Evolutionary conservation across 2,329 filamentous ascomycete species (phyloP).

Genomic region (Aspergillus fructus): DNA sequence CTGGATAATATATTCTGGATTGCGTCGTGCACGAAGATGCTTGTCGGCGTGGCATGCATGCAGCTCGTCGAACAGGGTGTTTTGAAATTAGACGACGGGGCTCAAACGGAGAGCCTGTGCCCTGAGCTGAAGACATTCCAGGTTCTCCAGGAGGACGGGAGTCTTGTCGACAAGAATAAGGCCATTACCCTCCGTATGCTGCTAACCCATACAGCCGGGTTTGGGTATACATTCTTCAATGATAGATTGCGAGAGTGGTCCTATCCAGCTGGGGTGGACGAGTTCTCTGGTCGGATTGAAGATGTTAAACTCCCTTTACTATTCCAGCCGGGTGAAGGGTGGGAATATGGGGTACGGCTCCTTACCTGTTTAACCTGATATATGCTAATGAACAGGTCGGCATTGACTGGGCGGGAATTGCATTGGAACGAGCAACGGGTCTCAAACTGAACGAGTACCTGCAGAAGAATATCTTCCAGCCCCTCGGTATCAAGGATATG

Average conservation of each 20-base stretch:
- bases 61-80: slow-evolving; percentile 48
- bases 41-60: slow-evolving; percentile 47
- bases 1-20: slow-evolving; percentile 62
- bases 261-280: slow-evolving; percentile 54
- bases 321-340: slow-evolving; percentile 63
- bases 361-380: slow-evolving; percentile 21
- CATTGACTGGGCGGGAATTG: slow-evolving; percentile 57
- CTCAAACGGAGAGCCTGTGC: slow-evolving; percentile 39
- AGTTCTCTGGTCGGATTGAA: slow-evolving; percentile 55
- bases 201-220: slow-evolving; percentile 56
- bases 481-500: slow-evolving; percentile 51
- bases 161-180: slow-evolving; percentile 43
- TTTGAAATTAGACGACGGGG: slow-evolving; percentile 43
- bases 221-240: slow-evolving; percentile 59
- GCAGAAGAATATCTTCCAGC: slow-evolving; percentile 49
- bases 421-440: slow-evolving; percentile 48
- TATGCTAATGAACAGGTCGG: slow-evolving; percentile 38
- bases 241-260: slow-evolving; percentile 49
- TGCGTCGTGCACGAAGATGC: slow-evolving; percentile 52
- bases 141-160: slow-evolving; percentile 39
- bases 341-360: slow-evolving; percentile 57
- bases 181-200: slow-evolving; percentile 60
- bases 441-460: slow-evolving; percentile 51
- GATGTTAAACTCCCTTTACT: slow-evolving; percentile 57
- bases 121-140: slow-evolving; percentile 46